These are phyloP conservation scores for Podila minutissima DNA, from an alignment of 192 early-diverging fungal genomes.

Conservation along the genomic window DNA sequence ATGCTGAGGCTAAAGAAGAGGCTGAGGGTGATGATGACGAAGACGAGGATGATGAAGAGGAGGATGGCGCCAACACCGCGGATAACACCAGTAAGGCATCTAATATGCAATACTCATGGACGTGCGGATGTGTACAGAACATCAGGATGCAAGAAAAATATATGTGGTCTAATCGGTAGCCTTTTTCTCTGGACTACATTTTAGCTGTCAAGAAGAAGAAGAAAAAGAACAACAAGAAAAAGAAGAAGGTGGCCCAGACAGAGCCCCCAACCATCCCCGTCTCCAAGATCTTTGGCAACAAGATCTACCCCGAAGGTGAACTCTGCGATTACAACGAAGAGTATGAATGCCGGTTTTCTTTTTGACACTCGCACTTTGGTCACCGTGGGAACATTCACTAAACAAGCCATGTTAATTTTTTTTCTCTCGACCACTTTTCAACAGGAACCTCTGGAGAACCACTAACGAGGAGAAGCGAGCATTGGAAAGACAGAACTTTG, in stretches of 20 bases:
- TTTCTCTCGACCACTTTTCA: neutral
- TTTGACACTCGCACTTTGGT: neutral
- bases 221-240: conserved; percentile 74
- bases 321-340: conserved; percentile 88
- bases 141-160: conserved; percentile 6
- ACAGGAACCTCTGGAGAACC: conserved; percentile 84
- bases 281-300: conserved; percentile 80
- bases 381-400: neutral
- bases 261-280: conserved; percentile 80
- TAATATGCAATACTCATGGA: neutral
- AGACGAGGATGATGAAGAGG: conserved; percentile 55
- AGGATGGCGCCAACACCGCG: conserved; percentile 38
- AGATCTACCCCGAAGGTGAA: conserved; percentile 86
- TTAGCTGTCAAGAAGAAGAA: conserved; percentile 69
- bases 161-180: conserved; percentile 23
- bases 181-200: neutral
- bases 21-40: conserved; percentile 51
- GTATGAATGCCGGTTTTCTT: conserved; percentile 42
- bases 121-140: conserved; percentile 10
- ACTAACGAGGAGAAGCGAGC: conserved; percentile 95
- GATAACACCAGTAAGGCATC: conserved; percentile 28
- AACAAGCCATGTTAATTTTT: neutral
- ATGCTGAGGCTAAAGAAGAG: conserved; percentile 32
- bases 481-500: conserved; percentile 75
- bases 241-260: conserved; percentile 66